phyloP scores from a whole-genome alignment of 83 land plant genomes.

The Thuja plicata region DNA sequence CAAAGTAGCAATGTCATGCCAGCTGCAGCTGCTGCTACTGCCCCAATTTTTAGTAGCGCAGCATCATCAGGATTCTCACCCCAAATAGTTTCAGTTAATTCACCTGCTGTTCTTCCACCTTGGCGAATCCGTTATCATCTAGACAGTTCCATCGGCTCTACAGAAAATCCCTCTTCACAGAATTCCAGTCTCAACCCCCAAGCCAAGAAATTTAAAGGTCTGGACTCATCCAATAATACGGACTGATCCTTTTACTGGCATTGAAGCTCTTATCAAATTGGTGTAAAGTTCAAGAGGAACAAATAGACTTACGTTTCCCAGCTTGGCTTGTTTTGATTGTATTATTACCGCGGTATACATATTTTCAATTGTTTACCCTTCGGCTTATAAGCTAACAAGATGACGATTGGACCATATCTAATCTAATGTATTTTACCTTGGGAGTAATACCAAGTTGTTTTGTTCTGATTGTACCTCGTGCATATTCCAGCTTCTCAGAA shows the following conservation, averaged over 20 bases:
- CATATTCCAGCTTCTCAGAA: background rate
- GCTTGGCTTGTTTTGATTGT: conserved; percentile 2
- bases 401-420: background rate
- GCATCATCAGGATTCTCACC: conserved; percentile 87
- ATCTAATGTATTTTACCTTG: background rate
- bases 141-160: background rate
- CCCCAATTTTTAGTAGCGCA: conserved; percentile 50
- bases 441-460: background rate
- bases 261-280: background rate
- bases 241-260: background rate
- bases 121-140: conserved; percentile 33
- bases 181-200: background rate
- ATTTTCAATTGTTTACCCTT: background rate
- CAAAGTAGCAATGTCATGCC: conserved; percentile 1
- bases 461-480: background rate
- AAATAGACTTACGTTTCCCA: background rate
- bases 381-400: background rate
- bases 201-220: background rate
- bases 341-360: background rate
- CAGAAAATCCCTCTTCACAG: background rate
- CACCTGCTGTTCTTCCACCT: background rate
- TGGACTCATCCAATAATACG: background rate
- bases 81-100: conserved; percentile 23
- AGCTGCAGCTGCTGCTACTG: conserved; percentile 10
- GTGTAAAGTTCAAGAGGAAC: background rate